phyloP scores from a whole-genome alignment of 495 filamentous ascomycete species.

The Platismatia glauca region DNA sequence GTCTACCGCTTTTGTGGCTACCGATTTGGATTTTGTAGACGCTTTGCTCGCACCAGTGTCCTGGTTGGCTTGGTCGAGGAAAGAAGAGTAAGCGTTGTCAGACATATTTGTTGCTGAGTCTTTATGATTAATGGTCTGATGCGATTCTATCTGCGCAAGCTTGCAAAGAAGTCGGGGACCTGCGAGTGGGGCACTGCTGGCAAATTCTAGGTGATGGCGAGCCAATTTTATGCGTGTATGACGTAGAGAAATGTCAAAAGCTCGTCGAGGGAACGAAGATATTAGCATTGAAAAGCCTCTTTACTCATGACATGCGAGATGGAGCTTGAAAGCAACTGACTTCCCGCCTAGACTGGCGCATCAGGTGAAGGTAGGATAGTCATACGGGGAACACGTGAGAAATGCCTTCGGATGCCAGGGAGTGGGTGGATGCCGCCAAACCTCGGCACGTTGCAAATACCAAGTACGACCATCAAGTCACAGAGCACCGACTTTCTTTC shows the following conservation, averaged over 20 bases:
- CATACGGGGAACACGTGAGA: too few species aligned
- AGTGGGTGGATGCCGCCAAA: too few species aligned
- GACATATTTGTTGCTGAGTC: constrained; percentile 29
- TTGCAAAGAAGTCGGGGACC: neutral
- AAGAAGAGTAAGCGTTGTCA: constrained; percentile 71
- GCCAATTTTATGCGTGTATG: neutral
- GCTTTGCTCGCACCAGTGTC: constrained; percentile 44
- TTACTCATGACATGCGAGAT: neutral
- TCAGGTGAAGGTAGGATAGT: too few species aligned
- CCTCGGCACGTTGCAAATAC: too few species aligned
- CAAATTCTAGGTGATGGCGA: neutral
- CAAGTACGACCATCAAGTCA: too few species aligned
- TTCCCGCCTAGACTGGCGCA: neutral
- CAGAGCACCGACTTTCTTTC: too few species aligned
- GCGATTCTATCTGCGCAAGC: neutral
- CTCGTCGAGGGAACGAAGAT: neutral
- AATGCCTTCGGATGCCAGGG: too few species aligned
- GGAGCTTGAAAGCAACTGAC: neutral
- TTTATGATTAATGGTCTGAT: neutral
- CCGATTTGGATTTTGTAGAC: constrained; percentile 19
- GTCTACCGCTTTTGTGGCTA: constrained; percentile 31
- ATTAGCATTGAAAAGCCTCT: neutral
- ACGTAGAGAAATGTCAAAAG: neutral
- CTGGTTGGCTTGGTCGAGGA: constrained; percentile 76
- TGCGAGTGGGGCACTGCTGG: neutral